phyloP scores from a whole-genome alignment of 345 rosid species.

The thale cress (Arabidopsis thaliana) region DNA sequence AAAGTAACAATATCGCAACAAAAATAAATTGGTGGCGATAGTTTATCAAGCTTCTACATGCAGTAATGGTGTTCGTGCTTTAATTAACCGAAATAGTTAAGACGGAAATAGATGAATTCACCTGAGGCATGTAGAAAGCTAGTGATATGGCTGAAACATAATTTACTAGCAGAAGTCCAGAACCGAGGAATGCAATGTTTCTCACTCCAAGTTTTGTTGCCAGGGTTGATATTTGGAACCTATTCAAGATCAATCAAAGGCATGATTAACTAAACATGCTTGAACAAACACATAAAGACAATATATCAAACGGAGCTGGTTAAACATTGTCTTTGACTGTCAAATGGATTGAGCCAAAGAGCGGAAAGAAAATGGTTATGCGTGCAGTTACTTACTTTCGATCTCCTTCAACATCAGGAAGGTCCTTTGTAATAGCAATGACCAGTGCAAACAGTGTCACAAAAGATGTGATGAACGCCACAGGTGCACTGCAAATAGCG shows the following conservation, averaged over 20 bases:
- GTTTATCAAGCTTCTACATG: constrained; percentile 11
- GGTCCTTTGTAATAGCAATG: constrained; percentile 95
- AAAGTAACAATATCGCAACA: constrained; percentile 13
- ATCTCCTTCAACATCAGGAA: constrained; percentile 97
- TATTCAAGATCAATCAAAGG: constrained; percentile 41
- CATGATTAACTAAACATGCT: neutral
- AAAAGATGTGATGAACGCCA: constrained; percentile 93
- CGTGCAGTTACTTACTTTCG: constrained; percentile 69
- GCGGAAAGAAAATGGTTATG: neutral
- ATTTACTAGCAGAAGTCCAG: constrained; percentile 82
- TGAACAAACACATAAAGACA: neutral
- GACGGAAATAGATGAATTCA: constrained; percentile 37
- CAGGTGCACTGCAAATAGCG: constrained; percentile 73
- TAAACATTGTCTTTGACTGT: neutral
- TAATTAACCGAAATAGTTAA: constrained; percentile 19
- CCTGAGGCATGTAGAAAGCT: constrained; percentile 94
- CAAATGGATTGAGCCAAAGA: neutral
- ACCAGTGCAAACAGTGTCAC: constrained; percentile 91
- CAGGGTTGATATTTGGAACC: constrained; percentile 88
- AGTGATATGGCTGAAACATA: constrained; percentile 74
- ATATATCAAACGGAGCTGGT: neutral
- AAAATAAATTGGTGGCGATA: neutral
- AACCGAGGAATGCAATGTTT: constrained; percentile 88
- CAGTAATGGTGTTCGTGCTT: neutral
- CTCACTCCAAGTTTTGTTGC: constrained; percentile 96